Conservation (phyloP, 257 asterid species). For the Salvia rosmarinus region DNA sequence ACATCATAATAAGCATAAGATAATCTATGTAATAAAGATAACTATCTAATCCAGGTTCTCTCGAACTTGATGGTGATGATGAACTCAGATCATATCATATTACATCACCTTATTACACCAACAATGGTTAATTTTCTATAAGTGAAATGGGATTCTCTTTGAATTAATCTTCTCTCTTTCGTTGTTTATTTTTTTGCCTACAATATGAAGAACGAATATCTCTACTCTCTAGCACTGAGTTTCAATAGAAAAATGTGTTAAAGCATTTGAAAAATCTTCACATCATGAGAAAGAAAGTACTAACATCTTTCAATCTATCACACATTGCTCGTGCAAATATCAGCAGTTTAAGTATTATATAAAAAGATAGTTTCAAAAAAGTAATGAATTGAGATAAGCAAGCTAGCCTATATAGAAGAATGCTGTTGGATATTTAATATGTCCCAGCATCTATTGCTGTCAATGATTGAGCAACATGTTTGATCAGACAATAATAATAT, state of each 20-base stretch:
- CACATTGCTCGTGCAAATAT: background rate
- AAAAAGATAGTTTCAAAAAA: background rate
- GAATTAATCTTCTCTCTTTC: background rate
- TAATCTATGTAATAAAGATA: no score
- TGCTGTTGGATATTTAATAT: conserved; percentile 1
- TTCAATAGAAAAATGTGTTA: background rate
- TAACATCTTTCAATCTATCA: background rate
- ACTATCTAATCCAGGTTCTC: background rate
- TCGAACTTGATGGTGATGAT: no score
- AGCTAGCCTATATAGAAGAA: background rate
- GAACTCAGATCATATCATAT: background rate
- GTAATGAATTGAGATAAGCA: background rate
- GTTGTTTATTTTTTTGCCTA: background rate
- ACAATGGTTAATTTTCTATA: background rate
- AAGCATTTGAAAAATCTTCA: background rate
- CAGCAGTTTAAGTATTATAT: background rate
- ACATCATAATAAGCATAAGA: background rate
- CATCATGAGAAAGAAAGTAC: conserved; percentile 3
- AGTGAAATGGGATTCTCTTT: background rate
- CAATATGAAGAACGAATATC: no score
- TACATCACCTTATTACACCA: background rate
- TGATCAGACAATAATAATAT: background rate
- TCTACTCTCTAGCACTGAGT: background rate
- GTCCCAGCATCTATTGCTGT: conserved; percentile 10
- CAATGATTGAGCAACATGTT: conserved; percentile 9